Evolutionary conservation across 2,329 filamentous ascomycete genomes (phyloP).

Genomic region (Xylaria arbuscula): DNA sequence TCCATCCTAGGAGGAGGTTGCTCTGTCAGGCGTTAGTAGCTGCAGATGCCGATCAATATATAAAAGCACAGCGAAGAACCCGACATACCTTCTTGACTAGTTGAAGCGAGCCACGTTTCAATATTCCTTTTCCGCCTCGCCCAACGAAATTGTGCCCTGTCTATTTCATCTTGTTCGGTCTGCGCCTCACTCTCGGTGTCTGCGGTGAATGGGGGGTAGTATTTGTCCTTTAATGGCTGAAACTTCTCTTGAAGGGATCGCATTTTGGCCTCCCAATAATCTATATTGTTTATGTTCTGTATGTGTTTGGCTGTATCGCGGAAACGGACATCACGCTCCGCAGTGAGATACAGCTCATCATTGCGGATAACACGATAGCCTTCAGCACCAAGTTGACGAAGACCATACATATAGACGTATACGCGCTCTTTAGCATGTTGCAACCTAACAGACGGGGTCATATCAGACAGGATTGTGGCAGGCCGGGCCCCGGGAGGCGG

Average conservation of each 20-base stretch:
- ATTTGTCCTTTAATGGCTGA: neutral
- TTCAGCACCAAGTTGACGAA: neutral
- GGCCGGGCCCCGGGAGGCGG: neutral
- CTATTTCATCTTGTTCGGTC: neutral
- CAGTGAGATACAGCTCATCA: conserved; percentile 16
- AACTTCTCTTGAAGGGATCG: neutral
- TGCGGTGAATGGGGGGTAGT: neutral
- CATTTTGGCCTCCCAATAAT: conserved; percentile 13
- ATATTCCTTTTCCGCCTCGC: neutral
- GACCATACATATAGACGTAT: neutral
- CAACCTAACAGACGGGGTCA: neutral
- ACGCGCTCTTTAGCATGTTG: neutral
- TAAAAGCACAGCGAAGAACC: neutral
- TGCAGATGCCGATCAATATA: neutral
- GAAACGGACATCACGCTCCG: conserved; percentile 5
- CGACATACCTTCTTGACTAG: neutral
- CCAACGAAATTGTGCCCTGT: neutral
- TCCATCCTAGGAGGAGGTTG: neutral
- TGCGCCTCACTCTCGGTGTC: neutral
- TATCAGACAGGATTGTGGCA: no score
- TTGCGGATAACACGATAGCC: neutral
- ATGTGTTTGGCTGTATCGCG: neutral
- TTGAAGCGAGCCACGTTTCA: neutral
- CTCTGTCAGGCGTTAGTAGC: neutral
- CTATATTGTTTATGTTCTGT: conserved; percentile 8